Evolutionary conservation across 192 early-diverging fungal species (phyloP), one percentile per base, ranked within the genome.

Genomic region (Diversispora epigaea): DNA sequence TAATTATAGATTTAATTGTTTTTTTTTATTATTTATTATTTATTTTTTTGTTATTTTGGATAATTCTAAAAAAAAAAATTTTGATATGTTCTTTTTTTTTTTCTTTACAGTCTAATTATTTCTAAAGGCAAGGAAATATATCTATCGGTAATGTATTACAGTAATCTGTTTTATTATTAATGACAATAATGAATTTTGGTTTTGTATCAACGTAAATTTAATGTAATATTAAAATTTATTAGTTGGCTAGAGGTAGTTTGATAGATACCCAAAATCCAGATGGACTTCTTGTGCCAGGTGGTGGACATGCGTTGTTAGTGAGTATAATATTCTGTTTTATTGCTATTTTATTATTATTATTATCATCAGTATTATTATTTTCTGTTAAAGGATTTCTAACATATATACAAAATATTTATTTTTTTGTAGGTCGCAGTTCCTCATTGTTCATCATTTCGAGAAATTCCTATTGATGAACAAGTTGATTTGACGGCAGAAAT

Each of bases 201-300:
- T 14, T 54, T 54, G 3, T n/a, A 22, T 39, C 7, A 39, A 10
- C n/a, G n/a, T n/a, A n/a, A 32, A 54, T 44, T 56, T 41, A 70
- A 41, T 55, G 17, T 61, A 44, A 32, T 47, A 21, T 15, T 39
- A 60, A 45, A 10, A 6, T 47, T 39, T 44, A n/a, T 19, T 43
- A 75, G 73, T 81, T 94, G 73, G 89, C 97, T 43, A 97, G 96
- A 82, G 97, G 97, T n/a, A 88, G 90, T 25, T 77, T 97, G 25
- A 83, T 90, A 0, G 82, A 78, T 32, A 86, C 79, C 10, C 57
- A 14, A 32, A 43, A 76, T 11, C 57, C 77, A 60, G 45, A 68
- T 19, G 19, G 12, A 15, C 77, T 78, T 0, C 67, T 84, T 14
- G 80, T 93, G 44, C 91, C 92, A 32, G 93, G 92, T 66, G 91